phyloP scores from a whole-genome alignment of 345 rosid genomes.

The Euphorbia peplus region DNA sequence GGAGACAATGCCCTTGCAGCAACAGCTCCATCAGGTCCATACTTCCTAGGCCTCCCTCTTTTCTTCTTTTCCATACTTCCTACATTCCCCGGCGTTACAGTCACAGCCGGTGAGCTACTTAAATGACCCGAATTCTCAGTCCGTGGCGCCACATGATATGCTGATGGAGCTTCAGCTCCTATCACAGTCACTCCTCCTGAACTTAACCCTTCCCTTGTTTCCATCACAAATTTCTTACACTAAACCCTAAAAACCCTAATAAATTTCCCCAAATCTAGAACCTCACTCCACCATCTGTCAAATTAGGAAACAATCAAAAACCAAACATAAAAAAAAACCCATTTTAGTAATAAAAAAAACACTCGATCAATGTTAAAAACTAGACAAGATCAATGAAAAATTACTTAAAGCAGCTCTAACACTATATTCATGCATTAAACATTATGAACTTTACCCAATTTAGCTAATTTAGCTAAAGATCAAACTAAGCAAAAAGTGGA shows the following conservation, averaged over 20 bases:
- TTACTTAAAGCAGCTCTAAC: slow-evolving; percentile 1
- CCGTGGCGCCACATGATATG: slow-evolving; percentile 63
- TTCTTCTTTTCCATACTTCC: slow-evolving; percentile 60
- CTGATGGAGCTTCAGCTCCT: slow-evolving; percentile 75
- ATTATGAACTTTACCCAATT: not conserved
- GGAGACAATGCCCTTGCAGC: slow-evolving; percentile 49
- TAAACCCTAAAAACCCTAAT: not conserved
- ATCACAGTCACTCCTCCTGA: slow-evolving; percentile 69
- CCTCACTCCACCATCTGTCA: slow-evolving; percentile 29
- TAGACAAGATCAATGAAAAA: not conserved
- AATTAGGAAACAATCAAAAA: not conserved
- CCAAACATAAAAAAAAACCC: slow-evolving; percentile 12
- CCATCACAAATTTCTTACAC: slow-evolving; percentile 42
- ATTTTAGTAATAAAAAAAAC: not conserved
- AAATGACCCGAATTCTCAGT: slow-evolving; percentile 48
- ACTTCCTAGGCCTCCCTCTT: slow-evolving; percentile 86
- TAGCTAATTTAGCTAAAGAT: not conserved
- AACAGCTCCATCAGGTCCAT: slow-evolving; percentile 61
- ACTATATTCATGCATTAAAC: not conserved
- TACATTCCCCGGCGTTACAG: slow-evolving; percentile 33
- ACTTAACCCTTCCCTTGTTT: slow-evolving; percentile 49
- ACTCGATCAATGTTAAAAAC: not conserved
- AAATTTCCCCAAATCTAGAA: slow-evolving; percentile 15
- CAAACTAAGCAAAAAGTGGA: not conserved
- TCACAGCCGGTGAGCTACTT: slow-evolving; percentile 34